A percentile compares a stretch with the other conserved stretches of the same genome.
These are phyloP conservation scores for Pseudocohnilembus persalinus DNA, from an alignment of 169 alveolate genomes.

Conservation along the genomic window DNA sequence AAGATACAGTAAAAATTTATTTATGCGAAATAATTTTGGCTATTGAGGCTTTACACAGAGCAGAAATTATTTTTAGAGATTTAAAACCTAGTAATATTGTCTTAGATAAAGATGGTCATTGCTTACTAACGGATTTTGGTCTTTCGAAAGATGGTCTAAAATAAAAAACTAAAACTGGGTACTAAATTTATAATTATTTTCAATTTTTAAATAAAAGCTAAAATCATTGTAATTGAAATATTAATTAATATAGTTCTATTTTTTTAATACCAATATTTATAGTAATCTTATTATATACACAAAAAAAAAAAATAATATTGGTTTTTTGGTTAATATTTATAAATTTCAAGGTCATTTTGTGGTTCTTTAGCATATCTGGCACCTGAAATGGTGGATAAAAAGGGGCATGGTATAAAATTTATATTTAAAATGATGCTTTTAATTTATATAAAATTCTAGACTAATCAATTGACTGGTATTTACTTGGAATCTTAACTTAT, in stretches of 20 bases:
- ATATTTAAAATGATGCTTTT: too few relatives aligned
- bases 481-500: conserved; percentile 74
- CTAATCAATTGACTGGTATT: conserved; percentile 72
- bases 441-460: not conserved
- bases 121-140: conserved; percentile 84
- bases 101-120: conserved; percentile 81
- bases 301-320: too few relatives aligned
- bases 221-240: too few relatives aligned
- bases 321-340: too few relatives aligned
- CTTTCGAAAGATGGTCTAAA: conserved; percentile 72
- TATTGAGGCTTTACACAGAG: conserved; percentile 79
- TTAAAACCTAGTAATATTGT: conserved; percentile 86
- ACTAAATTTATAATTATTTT: not conserved
- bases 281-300: too few relatives aligned
- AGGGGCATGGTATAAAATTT: conserved; percentile 47
- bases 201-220: too few relatives aligned
- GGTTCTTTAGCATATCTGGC: conserved; percentile 82
- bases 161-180: not conserved
- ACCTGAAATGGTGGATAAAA: conserved; percentile 68
- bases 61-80: conserved; percentile 83
- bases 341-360: conserved; percentile 46
- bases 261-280: too few relatives aligned
- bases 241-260: too few relatives aligned
- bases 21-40: conserved; percentile 76
- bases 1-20: conserved; percentile 71